Conservation (phyloP, 2,329 filamentous ascomycete species). For the Aspergillus chevalieri region DNA sequence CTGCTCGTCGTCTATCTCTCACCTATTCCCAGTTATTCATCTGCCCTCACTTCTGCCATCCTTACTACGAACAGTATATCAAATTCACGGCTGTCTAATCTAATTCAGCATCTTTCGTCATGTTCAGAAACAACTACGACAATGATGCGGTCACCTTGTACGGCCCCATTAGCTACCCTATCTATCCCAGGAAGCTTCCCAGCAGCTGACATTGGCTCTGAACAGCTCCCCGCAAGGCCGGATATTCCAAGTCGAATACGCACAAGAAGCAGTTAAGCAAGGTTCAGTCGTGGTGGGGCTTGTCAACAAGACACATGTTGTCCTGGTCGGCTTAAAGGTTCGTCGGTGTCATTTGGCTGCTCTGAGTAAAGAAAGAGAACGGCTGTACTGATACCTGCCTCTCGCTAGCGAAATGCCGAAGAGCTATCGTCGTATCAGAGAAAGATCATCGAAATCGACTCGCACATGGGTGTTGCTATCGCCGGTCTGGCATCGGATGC, state of each 20-base stretch:
- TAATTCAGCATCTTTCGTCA: conserved; percentile 34
- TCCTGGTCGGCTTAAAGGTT: conserved; percentile 95
- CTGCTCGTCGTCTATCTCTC: conserved; percentile 22
- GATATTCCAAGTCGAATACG: conserved; percentile 99
- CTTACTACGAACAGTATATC: background rate
- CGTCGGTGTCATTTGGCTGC: conserved; percentile 5
- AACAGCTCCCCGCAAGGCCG: conserved; percentile 92
- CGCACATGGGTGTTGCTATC: conserved; percentile 91
- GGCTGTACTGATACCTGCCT: background rate
- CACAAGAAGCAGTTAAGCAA: conserved; percentile 96
- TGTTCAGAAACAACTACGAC: conserved; percentile 99
- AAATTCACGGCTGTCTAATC: background rate
- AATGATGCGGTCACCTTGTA: conserved; percentile 99
- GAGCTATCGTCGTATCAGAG: conserved; percentile 99
- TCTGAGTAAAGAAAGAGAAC: background rate
- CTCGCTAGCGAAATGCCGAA: conserved; percentile 82
- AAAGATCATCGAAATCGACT: conserved; percentile 95
- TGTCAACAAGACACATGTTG: conserved; percentile 95
- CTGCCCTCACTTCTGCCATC: background rate
- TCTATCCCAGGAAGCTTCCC: conserved; percentile 7
- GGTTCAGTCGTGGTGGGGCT: conserved; percentile 96
- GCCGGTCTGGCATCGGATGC: conserved; percentile 95
- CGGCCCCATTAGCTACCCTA: conserved; percentile 35
- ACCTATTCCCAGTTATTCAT: conserved; percentile 1
- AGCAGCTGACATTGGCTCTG: conserved; percentile 12